Conservation (phyloP, 345 rosid species). For the Tarenaya hassleriana region DNA sequence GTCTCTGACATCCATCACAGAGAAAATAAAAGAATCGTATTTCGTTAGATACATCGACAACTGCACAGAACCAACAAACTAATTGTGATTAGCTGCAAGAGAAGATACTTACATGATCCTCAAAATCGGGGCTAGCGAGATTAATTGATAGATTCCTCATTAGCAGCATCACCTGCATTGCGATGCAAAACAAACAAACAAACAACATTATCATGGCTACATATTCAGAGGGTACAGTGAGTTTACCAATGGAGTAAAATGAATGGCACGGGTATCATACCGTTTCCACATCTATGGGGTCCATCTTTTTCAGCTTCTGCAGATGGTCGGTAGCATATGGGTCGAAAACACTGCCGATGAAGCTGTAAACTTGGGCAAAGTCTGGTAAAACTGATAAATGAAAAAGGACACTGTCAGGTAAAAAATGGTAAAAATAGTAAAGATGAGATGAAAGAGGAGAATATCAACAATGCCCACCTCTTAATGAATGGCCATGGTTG, state of each 20-base stretch:
- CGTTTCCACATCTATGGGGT: conserved; percentile 85
- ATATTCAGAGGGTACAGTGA: conserved; percentile 17
- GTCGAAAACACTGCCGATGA: conserved; percentile 84
- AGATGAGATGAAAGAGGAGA: background rate
- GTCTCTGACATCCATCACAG: conserved; percentile 60
- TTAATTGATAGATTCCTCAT: conserved; percentile 95
- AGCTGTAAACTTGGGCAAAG: conserved; percentile 74
- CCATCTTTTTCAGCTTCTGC: conserved; percentile 85
- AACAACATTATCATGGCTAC: conserved; percentile 6
- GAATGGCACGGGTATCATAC: conserved; percentile 32
- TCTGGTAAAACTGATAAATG: conserved; percentile 71
- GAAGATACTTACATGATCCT: conserved; percentile 69
- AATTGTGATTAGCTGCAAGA: conserved; percentile 5
- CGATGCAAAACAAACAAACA: conserved; percentile 16
- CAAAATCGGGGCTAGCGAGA: conserved; percentile 76
- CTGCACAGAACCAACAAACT: too few species aligned
- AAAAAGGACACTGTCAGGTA: conserved; percentile 15
- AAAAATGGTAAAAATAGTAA: conserved; percentile 2
- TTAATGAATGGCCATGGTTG: conserved; percentile 43
- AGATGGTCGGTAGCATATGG: conserved; percentile 57
- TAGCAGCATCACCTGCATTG: conserved; percentile 74
- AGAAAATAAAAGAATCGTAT: background rate
- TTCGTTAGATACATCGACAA: background rate
- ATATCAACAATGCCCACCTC: conserved; percentile 40
- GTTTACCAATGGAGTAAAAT: background rate